Percentiles rank a stretch among this genome's conserved stretches.
These are phyloP conservation scores for Phytophthora fragariae DNA, from an alignment of 352 stramenopile genomes.

Conservation along the genomic window DNA sequence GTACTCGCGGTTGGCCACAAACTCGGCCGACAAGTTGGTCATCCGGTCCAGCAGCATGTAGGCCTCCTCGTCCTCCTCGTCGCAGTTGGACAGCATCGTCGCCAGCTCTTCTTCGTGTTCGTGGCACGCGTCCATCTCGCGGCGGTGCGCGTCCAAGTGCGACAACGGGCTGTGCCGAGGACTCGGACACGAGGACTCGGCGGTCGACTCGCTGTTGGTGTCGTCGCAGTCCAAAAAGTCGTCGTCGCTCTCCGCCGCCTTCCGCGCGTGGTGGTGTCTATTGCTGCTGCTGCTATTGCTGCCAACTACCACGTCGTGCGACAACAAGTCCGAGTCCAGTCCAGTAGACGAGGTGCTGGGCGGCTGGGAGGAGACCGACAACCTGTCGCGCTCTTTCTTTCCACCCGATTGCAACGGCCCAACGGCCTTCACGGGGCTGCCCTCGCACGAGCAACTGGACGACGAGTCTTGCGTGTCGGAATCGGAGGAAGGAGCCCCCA, in stretches of 20 bases:
- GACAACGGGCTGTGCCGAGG: constrained; percentile 54
- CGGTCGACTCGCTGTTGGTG: constrained; percentile 78
- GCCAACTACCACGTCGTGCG: constrained; percentile 25
- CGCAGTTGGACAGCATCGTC: constrained; percentile 58
- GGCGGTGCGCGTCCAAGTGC: constrained; percentile 41
- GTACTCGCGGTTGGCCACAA: constrained; percentile 72
- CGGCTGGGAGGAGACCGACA: constrained; percentile 9
- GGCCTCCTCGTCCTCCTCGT: constrained; percentile 73
- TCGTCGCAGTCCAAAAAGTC: constrained; percentile 78
- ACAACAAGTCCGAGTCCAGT: constrained; percentile 20
- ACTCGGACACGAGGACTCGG: constrained; percentile 78
- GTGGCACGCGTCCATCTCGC: constrained; percentile 40
- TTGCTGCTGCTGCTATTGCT: constrained; percentile 11
- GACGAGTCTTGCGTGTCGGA: constrained; percentile 24
- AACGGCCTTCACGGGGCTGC: constrained; percentile 18
- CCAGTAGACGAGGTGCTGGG: constrained; percentile 25
- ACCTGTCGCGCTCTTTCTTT: background rate
- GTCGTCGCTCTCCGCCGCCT: constrained; percentile 54
- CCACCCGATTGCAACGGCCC: background rate
- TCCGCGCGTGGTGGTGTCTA: constrained; percentile 19
- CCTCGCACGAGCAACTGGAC: constrained; percentile 27
- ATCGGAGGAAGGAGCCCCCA: constrained; percentile 15
- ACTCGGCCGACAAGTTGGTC: constrained; percentile 68
- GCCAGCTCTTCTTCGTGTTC: constrained; percentile 67
- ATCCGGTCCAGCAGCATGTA: constrained; percentile 75